phyloP scores from a whole-genome alignment of 805 yeast species.

The Spathaspora boniae region DNA sequence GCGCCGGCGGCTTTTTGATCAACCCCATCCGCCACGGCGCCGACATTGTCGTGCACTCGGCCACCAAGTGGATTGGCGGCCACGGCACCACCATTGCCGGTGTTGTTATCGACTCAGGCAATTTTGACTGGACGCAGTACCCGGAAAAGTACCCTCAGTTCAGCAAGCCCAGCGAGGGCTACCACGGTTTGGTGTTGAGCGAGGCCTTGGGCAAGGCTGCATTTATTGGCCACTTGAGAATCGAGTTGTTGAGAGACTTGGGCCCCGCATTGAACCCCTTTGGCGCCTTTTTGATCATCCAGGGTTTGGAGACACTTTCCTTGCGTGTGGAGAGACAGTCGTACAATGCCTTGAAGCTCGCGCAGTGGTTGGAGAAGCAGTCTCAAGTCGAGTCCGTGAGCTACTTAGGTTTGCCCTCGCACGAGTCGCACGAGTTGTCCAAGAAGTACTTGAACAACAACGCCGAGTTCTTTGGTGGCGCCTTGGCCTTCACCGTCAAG shows the following conservation, averaged over 20 bases:
- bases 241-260: constrained; percentile 84
- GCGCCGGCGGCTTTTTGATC: constrained; percentile 90
- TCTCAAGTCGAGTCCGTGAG: constrained; percentile 85
- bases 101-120: constrained; percentile 85
- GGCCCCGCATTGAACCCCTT: constrained; percentile 91
- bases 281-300: constrained; percentile 78
- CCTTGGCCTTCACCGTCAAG: constrained; percentile 86
- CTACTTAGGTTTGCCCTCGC: constrained; percentile 83
- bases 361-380: constrained; percentile 67
- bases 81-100: constrained; percentile 96
- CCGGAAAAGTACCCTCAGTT: constrained; percentile 90
- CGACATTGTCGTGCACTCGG: constrained; percentile 89
- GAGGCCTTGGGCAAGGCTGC: constrained; percentile 82
- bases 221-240: constrained; percentile 74
- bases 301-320: constrained; percentile 92
- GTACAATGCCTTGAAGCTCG: constrained; percentile 74
- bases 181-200: constrained; percentile 81
- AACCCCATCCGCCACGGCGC: constrained; percentile 88
- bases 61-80: constrained; percentile 98
- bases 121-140: constrained; percentile 84
- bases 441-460: constrained; percentile 66
- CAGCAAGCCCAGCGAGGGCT: constrained; percentile 86
- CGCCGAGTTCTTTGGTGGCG: constrained; percentile 77
- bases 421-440: constrained; percentile 74
- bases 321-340: constrained; percentile 93